A percentile compares a stretch with the other conserved stretches of the same genome.
Evolutionary conservation across 768 basidiomycete species (phyloP).

Genomic region (Ramaria sp.): DNA sequence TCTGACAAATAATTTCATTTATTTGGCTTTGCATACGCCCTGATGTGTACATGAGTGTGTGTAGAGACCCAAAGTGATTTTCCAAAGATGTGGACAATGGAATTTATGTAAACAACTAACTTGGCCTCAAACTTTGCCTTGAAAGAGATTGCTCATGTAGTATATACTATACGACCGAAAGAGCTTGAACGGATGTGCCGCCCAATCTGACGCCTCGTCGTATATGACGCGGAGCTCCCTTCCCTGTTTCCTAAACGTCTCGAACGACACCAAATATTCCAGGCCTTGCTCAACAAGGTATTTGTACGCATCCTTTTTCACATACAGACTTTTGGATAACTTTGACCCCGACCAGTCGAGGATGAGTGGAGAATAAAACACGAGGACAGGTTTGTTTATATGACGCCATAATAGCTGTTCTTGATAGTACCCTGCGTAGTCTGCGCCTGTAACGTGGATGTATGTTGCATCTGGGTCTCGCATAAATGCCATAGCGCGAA

Average conservation of each 20-base stretch:
- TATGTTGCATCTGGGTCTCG: constrained; percentile 5
- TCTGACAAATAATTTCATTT: constrained; percentile 10
- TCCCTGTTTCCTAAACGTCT: constrained; percentile 6
- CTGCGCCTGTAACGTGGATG: background rate
- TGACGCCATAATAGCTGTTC: background rate
- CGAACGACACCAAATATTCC: constrained; percentile 19
- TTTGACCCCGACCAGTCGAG: constrained; percentile 22
- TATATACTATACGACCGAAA: background rate
- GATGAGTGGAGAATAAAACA: constrained; percentile 14
- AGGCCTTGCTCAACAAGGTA: constrained; percentile 17
- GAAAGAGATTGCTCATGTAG: background rate
- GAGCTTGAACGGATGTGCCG: background rate
- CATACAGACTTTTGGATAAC: constrained; percentile 22
- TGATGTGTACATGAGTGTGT: no score
- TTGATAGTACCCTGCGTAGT: background rate
- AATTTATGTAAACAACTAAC: background rate
- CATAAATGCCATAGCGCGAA: constrained; percentile 13
- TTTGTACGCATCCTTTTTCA: constrained; percentile 16
- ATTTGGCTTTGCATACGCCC: no score
- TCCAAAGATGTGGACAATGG: background rate
- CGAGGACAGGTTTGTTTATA: constrained; percentile 6
- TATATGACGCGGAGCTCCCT: constrained; percentile 11
- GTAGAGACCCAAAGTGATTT: no score
- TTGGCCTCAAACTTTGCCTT: background rate
- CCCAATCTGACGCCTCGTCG: background rate